Evolutionary conservation across 805 yeast genomes (phyloP).

Genomic region (Teunomyces gatunensis): DNA sequence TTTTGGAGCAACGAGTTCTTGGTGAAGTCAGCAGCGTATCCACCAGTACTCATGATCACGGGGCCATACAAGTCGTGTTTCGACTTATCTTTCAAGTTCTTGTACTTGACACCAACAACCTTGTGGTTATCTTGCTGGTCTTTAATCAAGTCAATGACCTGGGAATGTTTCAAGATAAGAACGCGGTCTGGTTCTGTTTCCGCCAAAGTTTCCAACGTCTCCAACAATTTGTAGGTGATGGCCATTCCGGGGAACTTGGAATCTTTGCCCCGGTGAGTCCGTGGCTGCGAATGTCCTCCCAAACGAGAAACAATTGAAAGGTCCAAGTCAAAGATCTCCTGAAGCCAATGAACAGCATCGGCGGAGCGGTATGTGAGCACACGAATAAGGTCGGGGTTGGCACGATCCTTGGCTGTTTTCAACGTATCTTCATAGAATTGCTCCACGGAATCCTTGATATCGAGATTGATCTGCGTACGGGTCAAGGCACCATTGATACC

Average conservation of each 20-base stretch:
- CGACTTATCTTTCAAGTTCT: conserved; percentile 29
- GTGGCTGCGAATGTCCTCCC: conserved; percentile 78
- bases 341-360: conserved; percentile 72
- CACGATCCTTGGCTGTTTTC: conserved; percentile 61
- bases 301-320: conserved; percentile 67
- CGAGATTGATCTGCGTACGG: conserved; percentile 49
- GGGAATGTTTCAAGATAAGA: conserved; percentile 21
- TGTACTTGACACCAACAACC: conserved; percentile 29
- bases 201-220: conserved; percentile 47
- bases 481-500: conserved; percentile 77
- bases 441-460: conserved; percentile 55
- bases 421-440: conserved; percentile 65
- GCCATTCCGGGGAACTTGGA: conserved; percentile 67
- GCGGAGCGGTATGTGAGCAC: conserved; percentile 62
- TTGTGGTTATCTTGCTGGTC: conserved; percentile 20
- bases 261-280: conserved; percentile 79
- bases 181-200: conserved; percentile 42
- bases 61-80: conserved; percentile 47
- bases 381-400: conserved; percentile 55
- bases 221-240: conserved; percentile 53
- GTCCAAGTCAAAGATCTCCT: conserved; percentile 58
- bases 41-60: conserved; percentile 63
- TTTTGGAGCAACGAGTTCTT: conserved; percentile 50
- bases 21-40: conserved; percentile 64
- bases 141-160: conserved; percentile 40